These are phyloP conservation scores for Annona squamosa DNA, from an alignment of 164 flowering plant genomes.

Conservation along the genomic window DNA sequence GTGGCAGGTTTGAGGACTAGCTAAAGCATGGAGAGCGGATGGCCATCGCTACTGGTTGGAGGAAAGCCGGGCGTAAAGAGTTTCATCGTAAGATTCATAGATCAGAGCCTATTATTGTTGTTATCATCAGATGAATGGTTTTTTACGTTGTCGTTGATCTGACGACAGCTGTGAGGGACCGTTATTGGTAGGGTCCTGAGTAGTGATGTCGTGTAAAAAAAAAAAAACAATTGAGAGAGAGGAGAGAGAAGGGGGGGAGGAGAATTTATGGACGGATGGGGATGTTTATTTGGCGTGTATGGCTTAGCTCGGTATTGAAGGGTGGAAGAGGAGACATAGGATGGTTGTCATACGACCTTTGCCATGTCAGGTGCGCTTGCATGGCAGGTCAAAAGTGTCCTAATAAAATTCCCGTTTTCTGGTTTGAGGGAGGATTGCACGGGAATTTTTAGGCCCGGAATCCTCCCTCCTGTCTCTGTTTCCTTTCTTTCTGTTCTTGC, in stretches of 20 bases:
- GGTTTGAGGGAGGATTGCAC: conserved; percentile 3
- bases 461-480: background rate
- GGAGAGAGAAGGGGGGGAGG: too few relatives aligned
- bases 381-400: conserved; percentile 57
- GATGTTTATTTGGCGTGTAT: too few relatives aligned
- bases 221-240: too few relatives aligned
- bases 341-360: conserved; percentile 39
- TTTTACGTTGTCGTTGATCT: background rate
- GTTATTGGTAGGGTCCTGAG: too few relatives aligned
- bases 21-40: background rate
- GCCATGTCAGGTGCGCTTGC: conserved; percentile 95
- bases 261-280: too few relatives aligned
- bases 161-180: background rate
- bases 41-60: background rate
- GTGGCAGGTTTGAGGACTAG: too few relatives aligned
- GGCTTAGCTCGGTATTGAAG: too few relatives aligned
- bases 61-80: background rate
- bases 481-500: background rate
- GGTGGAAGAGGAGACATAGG: background rate
- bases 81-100: background rate
- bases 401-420: conserved; percentile 3
- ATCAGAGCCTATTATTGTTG: background rate
- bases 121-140: background rate
- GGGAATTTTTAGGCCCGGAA: conserved; percentile 3
- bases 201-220: too few relatives aligned